Evolutionary conservation across 768 basidiomycete species (phyloP).

Genomic region (Mycena pura): DNA sequence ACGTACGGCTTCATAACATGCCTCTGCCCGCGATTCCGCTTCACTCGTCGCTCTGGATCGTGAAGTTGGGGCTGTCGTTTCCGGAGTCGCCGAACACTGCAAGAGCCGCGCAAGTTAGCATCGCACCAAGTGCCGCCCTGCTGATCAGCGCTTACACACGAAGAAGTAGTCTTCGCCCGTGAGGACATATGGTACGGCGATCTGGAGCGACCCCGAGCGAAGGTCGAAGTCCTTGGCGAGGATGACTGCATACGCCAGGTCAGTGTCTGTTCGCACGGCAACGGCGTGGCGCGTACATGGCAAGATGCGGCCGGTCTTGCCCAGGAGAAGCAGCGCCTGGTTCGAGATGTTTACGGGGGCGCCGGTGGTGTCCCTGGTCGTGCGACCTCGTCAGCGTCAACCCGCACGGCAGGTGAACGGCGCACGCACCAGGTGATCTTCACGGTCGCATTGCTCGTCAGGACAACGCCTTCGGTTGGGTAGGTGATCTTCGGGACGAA

Average conservation of each 20-base stretch:
- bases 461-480: conserved; percentile 32
- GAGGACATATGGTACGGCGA: conserved; percentile 28
- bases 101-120: neutral
- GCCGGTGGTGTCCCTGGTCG: conserved; percentile 30
- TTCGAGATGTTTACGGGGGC: conserved; percentile 35
- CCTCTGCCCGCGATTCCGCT: no score
- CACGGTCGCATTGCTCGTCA: conserved; percentile 28
- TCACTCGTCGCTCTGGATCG: conserved; percentile 32
- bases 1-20: no score
- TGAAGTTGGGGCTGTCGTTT: conserved; percentile 35
- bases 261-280: neutral
- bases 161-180: conserved; percentile 29
- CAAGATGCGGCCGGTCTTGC: conserved; percentile 13
- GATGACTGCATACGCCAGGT: conserved; percentile 15
- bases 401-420: neutral
- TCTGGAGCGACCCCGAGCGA: conserved; percentile 19
- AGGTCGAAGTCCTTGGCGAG: conserved; percentile 33
- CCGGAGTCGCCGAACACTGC: conserved; percentile 44
- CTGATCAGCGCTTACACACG: conserved; percentile 28
- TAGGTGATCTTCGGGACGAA: conserved; percentile 32
- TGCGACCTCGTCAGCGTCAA: neutral
- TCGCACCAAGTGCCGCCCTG: neutral
- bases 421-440: conserved; percentile 39
- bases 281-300: neutral
- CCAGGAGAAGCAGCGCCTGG: conserved; percentile 15